Conservation (phyloP, 1,284 basidiomycete species). For the Melanopsichium pennsylvanicum region DNA sequence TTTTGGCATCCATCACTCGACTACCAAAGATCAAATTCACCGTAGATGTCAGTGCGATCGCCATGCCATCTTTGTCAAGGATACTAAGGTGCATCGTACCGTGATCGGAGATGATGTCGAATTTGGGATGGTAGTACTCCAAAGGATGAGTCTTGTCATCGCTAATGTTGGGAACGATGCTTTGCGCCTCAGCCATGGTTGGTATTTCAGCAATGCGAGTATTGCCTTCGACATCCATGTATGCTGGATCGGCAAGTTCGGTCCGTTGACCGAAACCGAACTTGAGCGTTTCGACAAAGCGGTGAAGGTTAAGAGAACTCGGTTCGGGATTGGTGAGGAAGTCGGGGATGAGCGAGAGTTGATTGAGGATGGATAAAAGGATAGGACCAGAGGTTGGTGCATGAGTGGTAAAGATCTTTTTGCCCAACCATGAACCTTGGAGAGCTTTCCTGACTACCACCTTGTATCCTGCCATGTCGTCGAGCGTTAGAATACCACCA, state of each 20-base stretch:
- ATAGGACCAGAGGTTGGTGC: constrained; percentile 65
- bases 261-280: constrained; percentile 67
- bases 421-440: constrained; percentile 78
- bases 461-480: constrained; percentile 76
- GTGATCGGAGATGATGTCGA: constrained; percentile 62
- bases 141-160: constrained; percentile 56
- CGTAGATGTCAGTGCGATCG: constrained; percentile 67
- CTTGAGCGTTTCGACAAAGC: constrained; percentile 67
- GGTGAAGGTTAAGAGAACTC: constrained; percentile 62
- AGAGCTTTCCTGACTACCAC: constrained; percentile 77
- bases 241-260: constrained; percentile 67
- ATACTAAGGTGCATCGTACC: constrained; percentile 67
- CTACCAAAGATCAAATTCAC: constrained; percentile 67
- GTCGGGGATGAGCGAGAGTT: constrained; percentile 46
- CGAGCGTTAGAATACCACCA: constrained; percentile 80
- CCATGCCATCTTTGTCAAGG: constrained; percentile 66
- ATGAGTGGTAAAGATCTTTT: constrained; percentile 81
- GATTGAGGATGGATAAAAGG: constrained; percentile 63
- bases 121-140: constrained; percentile 66
- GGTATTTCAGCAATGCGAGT: constrained; percentile 25
- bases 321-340: constrained; percentile 10
- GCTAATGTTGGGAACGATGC: constrained; percentile 60
- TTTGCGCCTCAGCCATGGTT: constrained; percentile 50
- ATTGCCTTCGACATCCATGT: constrained; percentile 52
- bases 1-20: constrained; percentile 46